Evolutionary conservation across 2,329 filamentous ascomycete genomes (phyloP).

Genomic region (Cylindrodendrum hubeiense): DNA sequence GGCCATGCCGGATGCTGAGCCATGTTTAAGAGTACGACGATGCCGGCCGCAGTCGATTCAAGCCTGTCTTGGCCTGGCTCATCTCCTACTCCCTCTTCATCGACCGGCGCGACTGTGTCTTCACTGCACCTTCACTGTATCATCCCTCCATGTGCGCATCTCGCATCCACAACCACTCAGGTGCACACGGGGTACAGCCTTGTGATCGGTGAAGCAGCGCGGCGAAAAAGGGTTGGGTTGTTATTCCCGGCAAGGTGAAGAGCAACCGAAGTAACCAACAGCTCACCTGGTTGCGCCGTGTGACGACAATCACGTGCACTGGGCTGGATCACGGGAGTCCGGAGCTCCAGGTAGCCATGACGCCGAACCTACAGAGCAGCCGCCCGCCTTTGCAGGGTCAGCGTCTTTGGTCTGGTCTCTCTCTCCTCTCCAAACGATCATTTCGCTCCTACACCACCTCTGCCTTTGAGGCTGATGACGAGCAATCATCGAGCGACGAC

Average conservation of each 20-base stretch:
- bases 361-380: constrained; percentile 45
- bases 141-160: neutral
- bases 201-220: constrained; percentile 10
- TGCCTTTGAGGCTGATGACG: constrained; percentile 78
- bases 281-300: constrained; percentile 32
- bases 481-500: constrained; percentile 63
- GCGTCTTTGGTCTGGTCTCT: constrained; percentile 63
- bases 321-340: constrained; percentile 37
- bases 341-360: constrained; percentile 32
- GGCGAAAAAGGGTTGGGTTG: neutral
- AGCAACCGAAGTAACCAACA: constrained; percentile 11
- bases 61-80: constrained; percentile 17
- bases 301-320: constrained; percentile 46
- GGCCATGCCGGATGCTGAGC: constrained; percentile 20
- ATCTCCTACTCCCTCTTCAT: constrained; percentile 1
- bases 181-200: constrained; percentile 14
- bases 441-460: constrained; percentile 69
- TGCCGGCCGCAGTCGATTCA: constrained; percentile 15
- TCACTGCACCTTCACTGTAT: neutral
- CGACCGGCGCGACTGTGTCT: neutral
- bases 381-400: constrained; percentile 57
- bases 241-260: constrained; percentile 1
- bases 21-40: constrained; percentile 37
- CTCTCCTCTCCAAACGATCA: constrained; percentile 66
- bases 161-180: constrained; percentile 6